Evolutionary conservation across 2,329 filamentous ascomycete species (phyloP), one percentile per base, ranked within the genome.

Genomic region (Teratosphaeriaceae sp.): DNA sequence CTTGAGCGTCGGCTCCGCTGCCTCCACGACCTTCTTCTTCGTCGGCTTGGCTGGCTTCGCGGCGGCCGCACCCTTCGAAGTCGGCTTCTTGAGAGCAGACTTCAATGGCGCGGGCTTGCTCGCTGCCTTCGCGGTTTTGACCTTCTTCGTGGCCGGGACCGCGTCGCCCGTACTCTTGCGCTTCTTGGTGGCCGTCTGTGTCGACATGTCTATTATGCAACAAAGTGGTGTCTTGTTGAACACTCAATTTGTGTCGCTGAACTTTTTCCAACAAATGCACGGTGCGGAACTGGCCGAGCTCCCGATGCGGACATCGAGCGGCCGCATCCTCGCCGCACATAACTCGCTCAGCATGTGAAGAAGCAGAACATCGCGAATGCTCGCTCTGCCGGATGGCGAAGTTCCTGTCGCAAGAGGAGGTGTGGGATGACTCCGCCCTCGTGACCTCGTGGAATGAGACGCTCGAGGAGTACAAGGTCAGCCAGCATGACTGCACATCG

Each of bases 371-470:
- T n/a, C n/a, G n/a, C n/a, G n/a, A n/a, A n/a, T n/a, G n/a, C n/a
- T n/a, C n/a, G n/a, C n/a, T n/a, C n/a, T n/a, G n/a, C n/a, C n/a
- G n/a, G n/a, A 34, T 34, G 31, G 31, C 31, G 35, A 38, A 38
- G 29, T 68, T 74, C 29, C 60, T 73, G 16, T 52, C 56, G n/a
- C 55, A 90, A 45, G 78, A 81, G 43, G 84, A 90, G 56, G 78
- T 90, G 22, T 94, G 88, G 88, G 86, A 94, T 57, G 88, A 94
- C 62, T 86, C 85, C 12, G 78, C 79, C 3, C 74, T 94, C 26
- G 75, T 92, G 9, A 72, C 83, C 38, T 89, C 85, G 0, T 94
- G 88, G 88, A 85, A 94, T 53, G 79, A 88, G 43, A 87, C 88
- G 16, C 66, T 92, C 12, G 74, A 81, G 26, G 88, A 94, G 65